Base-by-base conservation (phyloP, 2,329 filamentous ascomycete species). In the Diaporthe longicolla region DNA sequence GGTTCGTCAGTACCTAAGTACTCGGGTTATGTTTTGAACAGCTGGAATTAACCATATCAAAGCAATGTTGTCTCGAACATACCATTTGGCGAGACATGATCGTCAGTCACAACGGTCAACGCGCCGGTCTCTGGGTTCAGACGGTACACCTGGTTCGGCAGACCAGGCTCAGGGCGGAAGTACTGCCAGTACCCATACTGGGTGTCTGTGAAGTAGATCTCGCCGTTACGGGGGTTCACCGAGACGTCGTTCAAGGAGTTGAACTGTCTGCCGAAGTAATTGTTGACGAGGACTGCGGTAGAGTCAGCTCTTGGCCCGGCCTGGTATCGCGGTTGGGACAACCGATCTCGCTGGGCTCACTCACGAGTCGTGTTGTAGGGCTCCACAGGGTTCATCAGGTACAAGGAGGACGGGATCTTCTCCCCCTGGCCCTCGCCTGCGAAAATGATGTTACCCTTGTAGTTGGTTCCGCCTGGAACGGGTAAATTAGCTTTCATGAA, bases 201-300 rank as follows among this genome's bases (percentile, higher is more conserved):
- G 0, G 89, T 87, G 73, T 92, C 90, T 2, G 90, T 92, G 77
- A 92, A 92, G 83, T 91, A 92, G n/a, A 92, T 82, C 24, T 89
- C 86, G 17, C 85, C 84, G 71, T 87, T 90, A 15, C 81, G 79
- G 55, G 89, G 84, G 76, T 91, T 85, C 72, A 90, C 79, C 0
- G 85, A 84, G 0, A 89, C 84, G 73, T 92, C 90, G 76, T 92
- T 92, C 15, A 91, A 80, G 0, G 89, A 91, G 79, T 87, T 90
- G 81, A 91, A 92, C 57, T 87, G 84, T 7, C 89, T 85, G 21
- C 90, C 89, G 66, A 89, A 89, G 79, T 84, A 92, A 79, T 89
- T 90, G 76, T 90, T 90, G 24, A 92, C 73, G 13, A 93, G 81
- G 0, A 86, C 85, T 66, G 29, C 0, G 8, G 1, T 8, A 5